Evolutionary conservation across 192 early-diverging fungal genomes (phyloP), one percentile per base, ranked within the genome.

Genomic region (Chytriomyces sp.): DNA sequence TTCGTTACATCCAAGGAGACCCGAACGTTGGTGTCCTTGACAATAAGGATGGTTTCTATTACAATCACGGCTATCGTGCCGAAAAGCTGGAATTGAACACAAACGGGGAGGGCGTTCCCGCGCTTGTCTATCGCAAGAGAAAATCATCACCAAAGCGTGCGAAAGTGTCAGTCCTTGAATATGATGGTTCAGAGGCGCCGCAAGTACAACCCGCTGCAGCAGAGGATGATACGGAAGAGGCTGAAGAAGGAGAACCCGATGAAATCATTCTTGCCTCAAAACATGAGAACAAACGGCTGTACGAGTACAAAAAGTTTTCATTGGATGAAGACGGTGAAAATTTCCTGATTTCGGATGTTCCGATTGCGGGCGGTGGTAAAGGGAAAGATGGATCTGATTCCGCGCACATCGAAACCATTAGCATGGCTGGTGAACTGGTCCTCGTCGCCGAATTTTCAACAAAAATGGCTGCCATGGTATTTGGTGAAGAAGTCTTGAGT

Each of bases 401-500:
- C 9, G 24, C 66, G 7, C 50, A 76, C 67, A 20, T 44, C 16
- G 71, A 73, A 20, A 73, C 45, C 13, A 7, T 73, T 8, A 60
- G 60, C 8, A 45, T 73, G 71, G 57, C 45, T 23, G 75, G 64
- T 28, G 66, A 76, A 28, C 49, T 76, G 3, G 64, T 53, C 1
- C 9, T 76, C n/a, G 45, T 69, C 10, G 75, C 75, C 20, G 75
- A 67, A 47, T 76, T 65, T 45, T 18, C 48, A 9, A 20, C 8
- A 10, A 16, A 49, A 45, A 45, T 50, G 24, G 66, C 75, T 35
- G 63, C 20, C 3, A 26, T 65, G 48, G 1, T 76, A 10, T 76
- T 76, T 76, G 75, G 75, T 10, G 64, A 65, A 6, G 75, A 76
- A 45, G 45, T 50, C n/a, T 35, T 60, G 65, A 45, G 23, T 3